These are phyloP conservation scores for Metschnikowia lochheadii DNA, from an alignment of 805 yeast genomes.

Conservation along the genomic window DNA sequence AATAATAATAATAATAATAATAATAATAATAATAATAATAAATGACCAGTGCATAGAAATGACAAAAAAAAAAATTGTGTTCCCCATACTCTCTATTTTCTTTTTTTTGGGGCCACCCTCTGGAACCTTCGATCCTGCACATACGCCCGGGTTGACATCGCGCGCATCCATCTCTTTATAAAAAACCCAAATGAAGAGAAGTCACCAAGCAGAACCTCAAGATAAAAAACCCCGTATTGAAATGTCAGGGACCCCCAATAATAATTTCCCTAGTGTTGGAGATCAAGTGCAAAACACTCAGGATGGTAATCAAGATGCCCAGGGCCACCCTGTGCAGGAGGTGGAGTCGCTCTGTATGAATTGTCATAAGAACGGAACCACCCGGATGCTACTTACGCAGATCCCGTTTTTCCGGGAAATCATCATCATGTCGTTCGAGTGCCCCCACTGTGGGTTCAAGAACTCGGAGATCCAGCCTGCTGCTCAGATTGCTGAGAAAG, in stretches of 20 bases:
- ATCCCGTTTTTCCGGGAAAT: constrained; percentile 92
- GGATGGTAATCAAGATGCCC: constrained; percentile 74
- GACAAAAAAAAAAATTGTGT: no score
- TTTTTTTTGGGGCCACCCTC: no score
- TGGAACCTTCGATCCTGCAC: not conserved
- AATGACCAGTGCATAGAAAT: no score
- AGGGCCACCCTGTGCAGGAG: constrained; percentile 94
- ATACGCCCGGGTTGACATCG: not conserved
- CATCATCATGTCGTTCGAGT: constrained; percentile 89
- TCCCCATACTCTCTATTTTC: no score
- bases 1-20: no score
- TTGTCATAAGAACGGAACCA: constrained; percentile 81
- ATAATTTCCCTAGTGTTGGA: constrained; percentile 25
- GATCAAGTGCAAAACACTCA: constrained; percentile 31
- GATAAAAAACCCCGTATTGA: constrained; percentile 16
- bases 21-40: no score
- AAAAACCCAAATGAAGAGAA: constrained; percentile 12
- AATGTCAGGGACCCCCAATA: constrained; percentile 7
- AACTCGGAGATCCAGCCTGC: constrained; percentile 97
- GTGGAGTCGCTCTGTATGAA: constrained; percentile 94
- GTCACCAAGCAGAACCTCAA: constrained; percentile 6
- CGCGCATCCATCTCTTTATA: not conserved
- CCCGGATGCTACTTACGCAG: constrained; percentile 76
- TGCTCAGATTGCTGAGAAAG: constrained; percentile 83
- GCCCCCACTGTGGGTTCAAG: constrained; percentile 90